phyloP scores from a whole-genome alignment of 345 rosid species.

The Garcia nutans region DNA sequence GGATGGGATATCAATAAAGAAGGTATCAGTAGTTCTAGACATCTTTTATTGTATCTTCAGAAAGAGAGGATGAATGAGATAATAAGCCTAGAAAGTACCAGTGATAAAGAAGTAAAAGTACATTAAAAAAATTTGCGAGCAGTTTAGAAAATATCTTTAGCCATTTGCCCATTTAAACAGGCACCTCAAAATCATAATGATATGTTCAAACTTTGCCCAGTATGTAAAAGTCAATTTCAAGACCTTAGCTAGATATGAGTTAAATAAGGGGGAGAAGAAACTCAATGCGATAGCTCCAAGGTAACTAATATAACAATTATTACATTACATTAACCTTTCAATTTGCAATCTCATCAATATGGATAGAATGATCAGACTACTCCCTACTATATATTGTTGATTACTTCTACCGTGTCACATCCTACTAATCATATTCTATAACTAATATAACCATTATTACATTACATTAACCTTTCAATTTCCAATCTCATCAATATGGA shows the following conservation, averaged over 20 bases:
- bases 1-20: background rate
- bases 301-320: background rate
- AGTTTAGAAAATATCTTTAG: background rate
- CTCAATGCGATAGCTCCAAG: background rate
- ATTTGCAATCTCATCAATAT: background rate
- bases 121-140: background rate
- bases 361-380: background rate
- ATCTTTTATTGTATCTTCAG: no score
- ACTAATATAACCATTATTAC: background rate
- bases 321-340: background rate
- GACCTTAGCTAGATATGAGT: background rate
- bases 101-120: background rate
- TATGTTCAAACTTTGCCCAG: background rate
- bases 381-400: background rate
- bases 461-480: background rate
- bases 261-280: background rate
- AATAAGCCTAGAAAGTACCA: no score
- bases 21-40: background rate
- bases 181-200: background rate
- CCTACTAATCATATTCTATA: background rate
- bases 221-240: background rate
- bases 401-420: background rate
- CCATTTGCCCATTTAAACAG: background rate
- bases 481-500: background rate
- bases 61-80: no score